phyloP scores from a whole-genome alignment of 441 rosid species.

The Arabidopsis lyrata region DNA sequence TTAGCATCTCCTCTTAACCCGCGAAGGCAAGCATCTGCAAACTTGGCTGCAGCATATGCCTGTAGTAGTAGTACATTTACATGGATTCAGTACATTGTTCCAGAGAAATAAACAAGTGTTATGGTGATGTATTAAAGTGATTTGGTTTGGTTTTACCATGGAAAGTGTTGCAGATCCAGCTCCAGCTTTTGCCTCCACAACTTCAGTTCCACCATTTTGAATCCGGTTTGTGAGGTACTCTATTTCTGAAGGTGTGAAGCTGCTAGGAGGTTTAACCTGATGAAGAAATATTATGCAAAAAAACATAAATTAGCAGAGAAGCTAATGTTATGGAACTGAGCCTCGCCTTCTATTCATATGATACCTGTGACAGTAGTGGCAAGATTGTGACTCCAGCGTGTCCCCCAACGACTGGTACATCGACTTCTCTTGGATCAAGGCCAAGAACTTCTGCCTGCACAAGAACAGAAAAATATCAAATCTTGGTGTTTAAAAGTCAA shows the following conservation, averaged over 20 bases:
- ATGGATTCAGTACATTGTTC: neutral
- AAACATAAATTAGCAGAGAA: conserved; percentile 15
- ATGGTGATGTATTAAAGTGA: conserved; percentile 2
- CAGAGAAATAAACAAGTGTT: neutral
- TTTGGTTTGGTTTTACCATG: conserved; percentile 60
- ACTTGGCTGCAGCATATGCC: conserved; percentile 96
- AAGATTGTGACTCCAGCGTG: conserved; percentile 89
- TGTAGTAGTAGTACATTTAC: conserved; percentile 27
- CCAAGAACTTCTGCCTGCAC: conserved; percentile 78
- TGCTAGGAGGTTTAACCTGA: conserved; percentile 76
- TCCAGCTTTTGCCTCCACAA: conserved; percentile 94
- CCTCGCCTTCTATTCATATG: neutral
- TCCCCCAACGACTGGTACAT: conserved; percentile 92
- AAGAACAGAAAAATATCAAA: conserved; percentile 20
- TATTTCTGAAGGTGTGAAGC: conserved; percentile 70
- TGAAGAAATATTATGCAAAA: neutral
- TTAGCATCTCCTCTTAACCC: conserved; percentile 77
- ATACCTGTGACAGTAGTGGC: conserved; percentile 82
- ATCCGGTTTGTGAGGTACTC: conserved; percentile 79
- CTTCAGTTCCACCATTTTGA: conserved; percentile 96
- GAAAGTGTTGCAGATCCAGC: conserved; percentile 93
- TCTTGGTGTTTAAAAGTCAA: conserved; percentile 13
- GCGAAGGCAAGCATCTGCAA: conserved; percentile 86
- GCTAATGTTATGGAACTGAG: neutral
- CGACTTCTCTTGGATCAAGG: conserved; percentile 76